Percentiles rank a stretch among this genome's conserved stretches.
Evolutionary conservation across 163 green algal species (phyloP).

Genomic region (Scenedesmus sp.): DNA sequence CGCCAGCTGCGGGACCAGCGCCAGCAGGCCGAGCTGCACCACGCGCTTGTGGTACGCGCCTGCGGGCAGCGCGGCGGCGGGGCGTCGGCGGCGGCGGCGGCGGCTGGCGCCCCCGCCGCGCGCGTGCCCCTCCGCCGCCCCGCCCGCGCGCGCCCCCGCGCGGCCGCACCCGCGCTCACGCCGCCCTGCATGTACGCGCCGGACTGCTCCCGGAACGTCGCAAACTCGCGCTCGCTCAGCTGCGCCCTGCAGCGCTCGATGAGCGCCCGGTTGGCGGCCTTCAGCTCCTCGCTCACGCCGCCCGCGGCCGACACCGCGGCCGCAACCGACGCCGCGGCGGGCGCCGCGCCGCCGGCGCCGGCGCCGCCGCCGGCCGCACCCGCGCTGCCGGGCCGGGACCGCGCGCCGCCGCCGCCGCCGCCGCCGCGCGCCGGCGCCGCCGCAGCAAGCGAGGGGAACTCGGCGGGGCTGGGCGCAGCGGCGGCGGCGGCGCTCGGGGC

Average conservation of each 20-base stretch:
- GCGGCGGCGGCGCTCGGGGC: slow-evolving; percentile 3
- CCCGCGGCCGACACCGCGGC: slow-evolving; percentile 20
- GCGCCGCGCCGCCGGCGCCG: neutral
- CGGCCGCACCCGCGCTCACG: slow-evolving; percentile 2
- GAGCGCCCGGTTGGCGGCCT: slow-evolving; percentile 75
- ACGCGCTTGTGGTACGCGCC: slow-evolving; percentile 54
- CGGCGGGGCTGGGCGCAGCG: slow-evolving; percentile 27
- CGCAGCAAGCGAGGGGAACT: slow-evolving; percentile 46
- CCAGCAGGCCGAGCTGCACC: slow-evolving; percentile 49
- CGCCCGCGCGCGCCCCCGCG: neutral
- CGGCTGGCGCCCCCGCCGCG: neutral
- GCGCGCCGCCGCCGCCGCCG: neutral
- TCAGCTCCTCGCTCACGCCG: slow-evolving; percentile 67
- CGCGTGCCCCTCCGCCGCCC: neutral
- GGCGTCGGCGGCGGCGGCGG: neutral
- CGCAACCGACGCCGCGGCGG: neutral
- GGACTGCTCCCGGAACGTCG: slow-evolving; percentile 49
- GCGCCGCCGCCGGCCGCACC: neutral
- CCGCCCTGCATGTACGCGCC: slow-evolving; percentile 61
- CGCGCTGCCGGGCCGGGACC: neutral
- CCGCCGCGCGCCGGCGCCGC: neutral
- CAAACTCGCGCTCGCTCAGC: slow-evolving; percentile 51
- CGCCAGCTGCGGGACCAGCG: slow-evolving; percentile 73
- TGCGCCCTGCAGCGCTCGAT: slow-evolving; percentile 64
- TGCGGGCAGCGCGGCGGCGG: neutral